phyloP scores from a whole-genome alignment of 108 stramenopile species.

The Hondaea fermentalgiana region DNA sequence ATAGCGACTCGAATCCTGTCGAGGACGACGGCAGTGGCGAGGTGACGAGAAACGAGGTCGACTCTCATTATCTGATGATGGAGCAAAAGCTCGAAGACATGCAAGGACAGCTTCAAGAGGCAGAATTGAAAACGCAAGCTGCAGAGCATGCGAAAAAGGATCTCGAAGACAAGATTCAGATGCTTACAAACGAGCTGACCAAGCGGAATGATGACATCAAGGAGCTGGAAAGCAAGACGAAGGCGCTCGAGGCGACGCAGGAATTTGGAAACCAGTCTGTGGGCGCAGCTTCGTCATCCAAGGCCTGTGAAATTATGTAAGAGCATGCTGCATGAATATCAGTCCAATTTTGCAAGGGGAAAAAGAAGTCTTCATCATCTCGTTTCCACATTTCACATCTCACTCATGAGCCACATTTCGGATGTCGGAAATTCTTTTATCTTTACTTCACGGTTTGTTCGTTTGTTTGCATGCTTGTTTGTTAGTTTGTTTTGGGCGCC shows the following conservation, averaged over 20 bases:
- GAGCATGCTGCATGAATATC: too few relatives aligned
- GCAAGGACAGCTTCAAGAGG: not conserved
- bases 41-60: not conserved
- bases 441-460: too few relatives aligned
- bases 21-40: not conserved
- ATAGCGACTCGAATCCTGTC: not conserved
- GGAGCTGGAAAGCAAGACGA: not conserved
- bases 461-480: too few relatives aligned
- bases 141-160: not conserved
- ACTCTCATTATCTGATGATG: not conserved
- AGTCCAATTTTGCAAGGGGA: too few relatives aligned
- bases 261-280: not conserved
- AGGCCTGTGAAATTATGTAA: not conserved
- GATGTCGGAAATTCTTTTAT: too few relatives aligned
- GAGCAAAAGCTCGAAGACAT: not conserved
- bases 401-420: too few relatives aligned
- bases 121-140: not conserved
- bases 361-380: too few relatives aligned
- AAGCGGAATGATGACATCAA: not conserved
- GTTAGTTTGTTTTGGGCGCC: too few relatives aligned
- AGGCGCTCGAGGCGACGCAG: not conserved
- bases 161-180: not conserved
- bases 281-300: not conserved
- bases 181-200: not conserved
- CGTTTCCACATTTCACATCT: too few relatives aligned